Evolutionary conservation across 257 asterid species (phyloP), one percentile per base, ranked within the genome.

Genomic region (Solanum virginianum): DNA sequence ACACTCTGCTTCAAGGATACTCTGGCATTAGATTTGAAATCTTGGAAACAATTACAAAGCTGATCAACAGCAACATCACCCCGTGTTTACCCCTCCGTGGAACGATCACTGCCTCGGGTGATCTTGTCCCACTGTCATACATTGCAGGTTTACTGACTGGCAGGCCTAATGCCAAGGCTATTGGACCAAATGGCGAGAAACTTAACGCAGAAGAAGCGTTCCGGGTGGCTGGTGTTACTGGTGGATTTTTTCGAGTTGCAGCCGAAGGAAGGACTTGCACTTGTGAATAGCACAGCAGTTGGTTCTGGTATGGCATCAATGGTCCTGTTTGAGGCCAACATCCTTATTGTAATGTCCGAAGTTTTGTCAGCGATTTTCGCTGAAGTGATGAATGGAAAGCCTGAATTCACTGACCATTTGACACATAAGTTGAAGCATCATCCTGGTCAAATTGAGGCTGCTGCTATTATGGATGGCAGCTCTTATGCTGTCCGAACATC

Each of bases 71-170:
- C 88, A 89, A 91, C 85, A 83, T 91, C 43, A 91, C 93, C 26
- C 93, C 93, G 0, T 89, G 88, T 54, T 83, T 91, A 51, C 92
- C 93, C 29, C 93, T 91, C 10, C 92, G 92, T n/a, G 93, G 93
- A 12, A 89, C 93, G 0, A 87, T 91, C 87, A 72, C 89, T 20
- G 88, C 92, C 20, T 91, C 93, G 4, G 93, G 93, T 13, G 93
- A 91, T 70, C 92, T 91, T 3, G 92, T 91, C 69, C 93, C 93
- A 0, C 43, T 91, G 7, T 89, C 93, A 83, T 91, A 91, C 87
- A 88, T 91, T 56, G 93, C 92, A 20, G 91, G 92, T 36, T 47
- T 91, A n/a, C 85, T 91, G 24, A 88, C 91, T 8, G 92, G 93
- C 22, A 89, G 92, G 10, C 92, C 90, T 36, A 91, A 91, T 26